Conservation (phyloP, 768 basidiomycete species). For the Trametes cubensis region DNA sequence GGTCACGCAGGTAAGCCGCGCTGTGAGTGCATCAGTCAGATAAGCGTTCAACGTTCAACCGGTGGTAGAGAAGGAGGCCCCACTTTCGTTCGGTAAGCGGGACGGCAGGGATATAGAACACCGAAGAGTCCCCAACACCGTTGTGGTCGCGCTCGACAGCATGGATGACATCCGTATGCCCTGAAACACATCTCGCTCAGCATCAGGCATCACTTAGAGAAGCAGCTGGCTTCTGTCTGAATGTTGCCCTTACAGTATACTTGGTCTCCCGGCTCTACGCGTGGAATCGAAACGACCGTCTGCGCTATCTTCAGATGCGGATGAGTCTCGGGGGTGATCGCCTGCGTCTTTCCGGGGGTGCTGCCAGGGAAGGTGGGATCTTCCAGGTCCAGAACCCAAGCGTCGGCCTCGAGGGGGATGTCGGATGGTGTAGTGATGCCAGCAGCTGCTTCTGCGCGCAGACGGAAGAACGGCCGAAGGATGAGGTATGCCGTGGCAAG, state of each 20-base stretch:
- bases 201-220: background rate
- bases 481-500: slow-evolving; percentile 72
- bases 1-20: slow-evolving; percentile 59
- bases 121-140: slow-evolving; percentile 59
- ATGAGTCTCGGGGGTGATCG: slow-evolving; percentile 54
- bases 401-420: slow-evolving; percentile 27
- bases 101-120: slow-evolving; percentile 78
- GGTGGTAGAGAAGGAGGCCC: background rate
- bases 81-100: slow-evolving; percentile 59
- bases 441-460: slow-evolving; percentile 37
- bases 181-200: slow-evolving; percentile 2
- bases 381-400: slow-evolving; percentile 33
- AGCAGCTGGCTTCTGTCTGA: too few relatives aligned
- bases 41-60: background rate
- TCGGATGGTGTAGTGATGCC: slow-evolving; percentile 4
- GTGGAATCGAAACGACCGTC: slow-evolving; percentile 68
- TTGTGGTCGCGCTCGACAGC: slow-evolving; percentile 54
- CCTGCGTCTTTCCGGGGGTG: slow-evolving; percentile 39
- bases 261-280: slow-evolving; percentile 73
- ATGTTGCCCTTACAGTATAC: slow-evolving; percentile 55
- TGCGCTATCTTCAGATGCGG: slow-evolving; percentile 65
- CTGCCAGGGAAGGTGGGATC: slow-evolving; percentile 33
- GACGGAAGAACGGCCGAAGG: slow-evolving; percentile 76
- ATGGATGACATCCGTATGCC: slow-evolving; percentile 47
- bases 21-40: slow-evolving; percentile 31